Evolutionary conservation across 2,329 filamentous ascomycete species (phyloP).

Genomic region (Pleurostoma richardsiae): DNA sequence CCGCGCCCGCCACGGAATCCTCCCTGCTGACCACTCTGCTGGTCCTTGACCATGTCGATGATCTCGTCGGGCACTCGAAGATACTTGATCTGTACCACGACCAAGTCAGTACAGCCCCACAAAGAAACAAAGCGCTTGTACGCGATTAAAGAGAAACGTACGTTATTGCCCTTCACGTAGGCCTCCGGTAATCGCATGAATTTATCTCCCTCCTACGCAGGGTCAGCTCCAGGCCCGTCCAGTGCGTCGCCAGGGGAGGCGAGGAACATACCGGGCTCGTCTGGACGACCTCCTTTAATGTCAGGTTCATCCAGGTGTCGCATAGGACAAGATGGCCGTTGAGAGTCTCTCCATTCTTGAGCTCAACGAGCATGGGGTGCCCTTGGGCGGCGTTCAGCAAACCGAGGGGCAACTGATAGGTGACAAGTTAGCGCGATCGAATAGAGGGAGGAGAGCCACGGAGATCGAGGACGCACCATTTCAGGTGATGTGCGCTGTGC

Average conservation of each 20-base stretch:
- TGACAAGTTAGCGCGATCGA: constrained; percentile 7
- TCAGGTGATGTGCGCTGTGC: background rate
- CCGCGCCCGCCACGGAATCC: constrained; percentile 62
- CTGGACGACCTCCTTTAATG: constrained; percentile 93
- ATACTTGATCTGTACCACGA: constrained; percentile 79
- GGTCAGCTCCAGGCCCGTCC: background rate
- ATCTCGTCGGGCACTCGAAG: constrained; percentile 95
- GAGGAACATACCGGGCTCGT: constrained; percentile 65
- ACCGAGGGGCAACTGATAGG: constrained; percentile 61
- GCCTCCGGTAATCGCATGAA: constrained; percentile 90
- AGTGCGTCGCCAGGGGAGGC: background rate
- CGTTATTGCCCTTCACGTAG: constrained; percentile 96
- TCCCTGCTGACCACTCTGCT: constrained; percentile 68
- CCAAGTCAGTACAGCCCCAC: background rate
- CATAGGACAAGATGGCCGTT: constrained; percentile 95
- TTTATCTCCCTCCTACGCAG: constrained; percentile 76
- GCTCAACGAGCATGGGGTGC: constrained; percentile 95
- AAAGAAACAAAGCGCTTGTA: background rate
- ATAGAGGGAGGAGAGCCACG: background rate
- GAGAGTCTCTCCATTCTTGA: constrained; percentile 95
- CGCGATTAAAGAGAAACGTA: constrained; percentile 36
- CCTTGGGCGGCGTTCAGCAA: constrained; percentile 93
- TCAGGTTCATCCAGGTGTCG: constrained; percentile 99
- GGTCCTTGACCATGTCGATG: constrained; percentile 88
- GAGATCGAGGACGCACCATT: too few species aligned